Evolutionary conservation across 2,329 filamentous ascomycete genomes (phyloP).

Genomic region (Stagonosporopsis tanaceti): DNA sequence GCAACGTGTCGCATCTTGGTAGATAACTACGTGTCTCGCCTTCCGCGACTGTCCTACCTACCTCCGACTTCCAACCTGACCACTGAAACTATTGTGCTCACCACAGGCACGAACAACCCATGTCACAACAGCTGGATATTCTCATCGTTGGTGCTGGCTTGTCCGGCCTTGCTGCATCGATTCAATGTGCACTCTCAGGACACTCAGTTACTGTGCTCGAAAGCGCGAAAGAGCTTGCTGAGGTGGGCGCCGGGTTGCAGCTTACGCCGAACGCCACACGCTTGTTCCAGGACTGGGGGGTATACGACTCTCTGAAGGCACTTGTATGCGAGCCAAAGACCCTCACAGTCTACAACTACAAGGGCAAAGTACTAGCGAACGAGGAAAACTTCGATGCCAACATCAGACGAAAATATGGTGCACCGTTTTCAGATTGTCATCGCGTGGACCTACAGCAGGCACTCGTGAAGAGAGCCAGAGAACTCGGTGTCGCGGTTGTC

Average conservation of each 20-base stretch:
- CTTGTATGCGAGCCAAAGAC: slow-evolving; percentile 55
- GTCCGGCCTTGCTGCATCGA: slow-evolving; percentile 54
- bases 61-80: neutral
- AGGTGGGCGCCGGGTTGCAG: slow-evolving; percentile 51
- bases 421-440: slow-evolving; percentile 68
- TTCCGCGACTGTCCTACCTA: neutral
- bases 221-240: slow-evolving; percentile 51
- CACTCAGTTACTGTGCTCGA: slow-evolving; percentile 54
- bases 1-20: slow-evolving; percentile 6
- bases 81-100: neutral
- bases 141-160: slow-evolving; percentile 52
- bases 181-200: slow-evolving; percentile 52
- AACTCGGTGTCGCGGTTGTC: slow-evolving; percentile 62
- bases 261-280: slow-evolving; percentile 54
- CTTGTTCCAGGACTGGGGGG: slow-evolving; percentile 60
- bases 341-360: slow-evolving; percentile 63
- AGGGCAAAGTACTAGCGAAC: slow-evolving; percentile 57
- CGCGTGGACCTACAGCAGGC: slow-evolving; percentile 67
- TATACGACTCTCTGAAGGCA: slow-evolving; percentile 55
- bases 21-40: neutral
- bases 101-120: neutral
- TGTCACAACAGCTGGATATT: slow-evolving; percentile 33
- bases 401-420: slow-evolving; percentile 63
- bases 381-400: slow-evolving; percentile 62
- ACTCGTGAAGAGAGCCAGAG: slow-evolving; percentile 59